phyloP scores from a whole-genome alignment of 1,139 yeast species.

The Scheffersomyces titani region DNA sequence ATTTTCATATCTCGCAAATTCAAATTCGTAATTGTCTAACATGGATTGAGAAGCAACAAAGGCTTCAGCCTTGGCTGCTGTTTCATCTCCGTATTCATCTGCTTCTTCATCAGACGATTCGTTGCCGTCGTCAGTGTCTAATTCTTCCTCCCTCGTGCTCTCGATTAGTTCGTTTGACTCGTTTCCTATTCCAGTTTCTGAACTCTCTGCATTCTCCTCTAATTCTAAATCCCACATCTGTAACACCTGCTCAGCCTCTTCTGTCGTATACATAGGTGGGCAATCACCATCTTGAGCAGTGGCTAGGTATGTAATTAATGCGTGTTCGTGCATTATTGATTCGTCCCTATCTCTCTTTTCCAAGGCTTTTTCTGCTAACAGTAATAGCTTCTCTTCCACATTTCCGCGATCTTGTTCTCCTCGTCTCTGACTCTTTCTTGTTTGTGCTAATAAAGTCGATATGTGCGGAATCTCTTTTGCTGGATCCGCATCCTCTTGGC shows the following conservation, averaged over 20 bases:
- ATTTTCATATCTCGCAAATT: neutral
- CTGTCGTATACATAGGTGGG: constrained; percentile 7
- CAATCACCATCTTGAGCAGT: constrained; percentile 4
- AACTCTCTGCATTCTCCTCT: constrained; percentile 1
- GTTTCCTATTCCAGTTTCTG: constrained; percentile 1
- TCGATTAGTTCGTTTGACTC: constrained; percentile 1
- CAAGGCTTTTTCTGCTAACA: constrained; percentile 12
- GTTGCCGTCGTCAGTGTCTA: constrained; percentile 1
- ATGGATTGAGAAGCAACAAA: neutral
- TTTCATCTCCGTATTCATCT: constrained; percentile 4
- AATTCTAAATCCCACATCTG: constrained; percentile 12
- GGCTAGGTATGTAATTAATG: constrained; percentile 13
- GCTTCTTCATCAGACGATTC: constrained; percentile 1
- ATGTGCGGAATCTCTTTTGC: constrained; percentile 3
- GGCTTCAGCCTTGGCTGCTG: neutral
- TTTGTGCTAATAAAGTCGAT: constrained; percentile 1
- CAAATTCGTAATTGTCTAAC: neutral
- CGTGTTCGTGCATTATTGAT: constrained; percentile 24
- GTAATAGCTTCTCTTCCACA: constrained; percentile 11
- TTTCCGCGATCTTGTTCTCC: constrained; percentile 6
- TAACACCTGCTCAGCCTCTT: constrained; percentile 13
- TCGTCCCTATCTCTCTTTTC: constrained; percentile 19
- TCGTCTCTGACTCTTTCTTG: constrained; percentile 1
- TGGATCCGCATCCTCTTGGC: constrained; percentile 1
- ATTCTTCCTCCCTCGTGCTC: neutral